A percentile compares a stretch with the other conserved stretches of the same genome.
Evolutionary conservation across 371 early-diverging fungal genomes (phyloP).

Genomic region (Mortierella polycephala): DNA sequence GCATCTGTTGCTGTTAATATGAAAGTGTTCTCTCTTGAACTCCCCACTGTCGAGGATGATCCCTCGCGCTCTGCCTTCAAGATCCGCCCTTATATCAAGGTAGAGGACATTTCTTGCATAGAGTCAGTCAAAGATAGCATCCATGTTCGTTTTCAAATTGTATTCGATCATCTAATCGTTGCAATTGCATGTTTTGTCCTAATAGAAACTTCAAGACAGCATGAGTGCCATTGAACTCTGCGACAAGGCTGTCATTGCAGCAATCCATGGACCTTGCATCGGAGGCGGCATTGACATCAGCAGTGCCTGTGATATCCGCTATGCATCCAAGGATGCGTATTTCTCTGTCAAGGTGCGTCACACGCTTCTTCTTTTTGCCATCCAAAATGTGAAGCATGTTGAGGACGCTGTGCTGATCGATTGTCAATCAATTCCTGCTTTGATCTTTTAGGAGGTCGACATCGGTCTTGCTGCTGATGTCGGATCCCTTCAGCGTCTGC

Average conservation of each 20-base stretch:
- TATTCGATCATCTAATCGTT: neutral
- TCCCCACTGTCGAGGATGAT: constrained; percentile 40
- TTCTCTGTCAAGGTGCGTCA: constrained; percentile 83
- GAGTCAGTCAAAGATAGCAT: neutral
- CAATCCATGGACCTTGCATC: constrained; percentile 88
- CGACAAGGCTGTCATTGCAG: constrained; percentile 89
- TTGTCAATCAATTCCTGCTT: neutral
- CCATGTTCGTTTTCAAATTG: neutral
- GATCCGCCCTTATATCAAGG: constrained; percentile 45
- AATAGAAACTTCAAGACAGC: constrained; percentile 69
- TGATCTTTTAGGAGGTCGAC: constrained; percentile 77
- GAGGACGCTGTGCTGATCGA: neutral
- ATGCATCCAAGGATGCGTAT: constrained; percentile 79
- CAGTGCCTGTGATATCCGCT: constrained; percentile 93
- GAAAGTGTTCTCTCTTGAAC: constrained; percentile 40
- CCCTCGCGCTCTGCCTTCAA: constrained; percentile 49
- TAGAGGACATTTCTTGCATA: constrained; percentile 5
- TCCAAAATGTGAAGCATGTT: neutral
- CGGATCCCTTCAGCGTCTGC: constrained; percentile 91
- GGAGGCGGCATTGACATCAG: constrained; percentile 92
- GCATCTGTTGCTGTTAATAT: neutral
- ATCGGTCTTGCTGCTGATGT: constrained; percentile 91
- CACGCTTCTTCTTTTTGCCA: neutral
- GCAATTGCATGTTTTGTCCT: neutral
- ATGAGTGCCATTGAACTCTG: constrained; percentile 86